Evolutionary conservation across 2,329 filamentous ascomycete species (phyloP).

Genomic region (Colletotrichum liriopes): DNA sequence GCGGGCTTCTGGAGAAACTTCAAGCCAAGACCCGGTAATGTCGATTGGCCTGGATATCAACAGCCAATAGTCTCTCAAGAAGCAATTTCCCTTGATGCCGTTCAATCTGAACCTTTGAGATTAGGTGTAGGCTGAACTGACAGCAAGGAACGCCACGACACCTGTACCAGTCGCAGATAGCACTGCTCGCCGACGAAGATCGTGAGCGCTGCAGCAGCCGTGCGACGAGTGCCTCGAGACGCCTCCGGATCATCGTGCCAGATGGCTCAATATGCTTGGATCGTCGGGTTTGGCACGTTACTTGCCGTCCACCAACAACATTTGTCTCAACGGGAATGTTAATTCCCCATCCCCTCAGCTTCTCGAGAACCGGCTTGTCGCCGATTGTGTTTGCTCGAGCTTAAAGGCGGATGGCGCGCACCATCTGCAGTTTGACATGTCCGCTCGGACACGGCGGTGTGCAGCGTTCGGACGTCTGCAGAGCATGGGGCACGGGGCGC

Average conservation of each 20-base stretch:
- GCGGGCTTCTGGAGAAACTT: slow-evolving; percentile 4
- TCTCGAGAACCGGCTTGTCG: neutral
- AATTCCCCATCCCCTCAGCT: neutral
- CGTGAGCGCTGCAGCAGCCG: neutral
- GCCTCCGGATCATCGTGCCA: neutral
- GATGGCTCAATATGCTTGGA: neutral
- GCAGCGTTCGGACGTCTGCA: slow-evolving; percentile 23
- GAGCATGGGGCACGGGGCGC: slow-evolving; percentile 14
- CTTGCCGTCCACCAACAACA: slow-evolving; percentile 7
- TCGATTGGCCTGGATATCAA: neutral
- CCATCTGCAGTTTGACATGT: slow-evolving; percentile 30
- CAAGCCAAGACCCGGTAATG: neutral
- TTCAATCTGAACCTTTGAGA: neutral
- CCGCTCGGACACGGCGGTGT: slow-evolving; percentile 38
- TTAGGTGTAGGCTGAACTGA: slow-evolving; percentile 5
- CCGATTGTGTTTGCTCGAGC: neutral
- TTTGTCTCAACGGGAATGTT: slow-evolving; percentile 11
- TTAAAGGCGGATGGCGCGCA: slow-evolving; percentile 14
- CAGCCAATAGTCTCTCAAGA: slow-evolving; percentile 11
- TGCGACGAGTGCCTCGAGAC: neutral
- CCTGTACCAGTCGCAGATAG: neutral
- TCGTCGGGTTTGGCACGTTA: slow-evolving; percentile 3
- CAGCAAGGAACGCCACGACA: slow-evolving; percentile 23
- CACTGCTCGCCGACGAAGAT: neutral
- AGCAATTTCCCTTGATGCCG: neutral